Conservation (phyloP, 371 early-diverging fungal genomes). For the Batrachochytrium dendrobatidis region DNA sequence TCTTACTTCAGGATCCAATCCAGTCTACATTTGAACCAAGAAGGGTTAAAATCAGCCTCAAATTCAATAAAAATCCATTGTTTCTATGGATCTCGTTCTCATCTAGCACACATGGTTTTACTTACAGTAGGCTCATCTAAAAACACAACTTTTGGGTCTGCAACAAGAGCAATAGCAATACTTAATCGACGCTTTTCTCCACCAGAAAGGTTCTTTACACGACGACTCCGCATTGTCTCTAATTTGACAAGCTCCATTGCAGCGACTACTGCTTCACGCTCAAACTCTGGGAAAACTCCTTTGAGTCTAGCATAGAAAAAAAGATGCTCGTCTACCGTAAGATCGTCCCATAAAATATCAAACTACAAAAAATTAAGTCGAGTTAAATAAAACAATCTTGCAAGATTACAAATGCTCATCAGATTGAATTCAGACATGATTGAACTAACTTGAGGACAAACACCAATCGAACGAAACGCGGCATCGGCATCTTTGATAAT, state of each 20-base stretch:
- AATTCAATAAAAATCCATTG: too few species aligned
- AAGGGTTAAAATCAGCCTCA: too few species aligned
- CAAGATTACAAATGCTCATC: too few species aligned
- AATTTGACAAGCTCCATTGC: constrained; percentile 25
- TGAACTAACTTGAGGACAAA: constrained; percentile 58
- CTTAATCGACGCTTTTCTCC: constrained; percentile 58
- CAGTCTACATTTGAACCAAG: too few species aligned
- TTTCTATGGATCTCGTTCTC: too few species aligned
- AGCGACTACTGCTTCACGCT: constrained; percentile 35
- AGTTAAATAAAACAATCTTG: too few species aligned
- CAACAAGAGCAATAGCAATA: constrained; percentile 51
- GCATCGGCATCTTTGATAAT: constrained; percentile 42
- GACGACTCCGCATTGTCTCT: constrained; percentile 5
- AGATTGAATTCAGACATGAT: constrained; percentile 57
- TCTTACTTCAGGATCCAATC: constrained; percentile 57
- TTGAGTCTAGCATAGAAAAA: constrained; percentile 62
- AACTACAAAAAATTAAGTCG: constrained; percentile 29
- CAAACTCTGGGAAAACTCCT: constrained; percentile 45
- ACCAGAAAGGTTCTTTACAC: constrained; percentile 45
- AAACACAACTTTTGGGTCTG: constrained; percentile 53
- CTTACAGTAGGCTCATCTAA: constrained; percentile 52
- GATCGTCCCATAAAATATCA: constrained; percentile 65
- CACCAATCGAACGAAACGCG: constrained; percentile 55
- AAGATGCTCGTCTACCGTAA: constrained; percentile 61
- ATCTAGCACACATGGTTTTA: too few species aligned